phyloP scores from a whole-genome alignment of 2,329 filamentous ascomycete species.

The Nigrospora oryzae region DNA sequence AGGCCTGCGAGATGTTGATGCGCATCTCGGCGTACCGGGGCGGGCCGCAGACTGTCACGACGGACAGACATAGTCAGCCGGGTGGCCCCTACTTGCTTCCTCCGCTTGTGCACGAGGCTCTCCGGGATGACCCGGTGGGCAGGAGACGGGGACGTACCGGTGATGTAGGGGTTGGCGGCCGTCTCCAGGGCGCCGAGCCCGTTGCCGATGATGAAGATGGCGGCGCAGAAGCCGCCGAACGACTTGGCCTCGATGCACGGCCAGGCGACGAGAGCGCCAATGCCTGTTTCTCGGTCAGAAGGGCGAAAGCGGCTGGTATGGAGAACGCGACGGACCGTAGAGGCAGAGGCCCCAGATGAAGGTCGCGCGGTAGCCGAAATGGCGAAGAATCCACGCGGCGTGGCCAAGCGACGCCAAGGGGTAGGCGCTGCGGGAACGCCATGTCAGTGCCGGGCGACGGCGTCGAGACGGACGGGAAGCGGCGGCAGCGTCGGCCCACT shows the following conservation, averaged over 20 bases:
- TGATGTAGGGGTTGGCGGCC: slow-evolving; percentile 68
- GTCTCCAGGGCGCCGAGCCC: slow-evolving; percentile 70
- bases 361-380: slow-evolving; percentile 55
- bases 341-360: slow-evolving; percentile 61
- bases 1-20: slow-evolving; percentile 68
- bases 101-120: too few relatives aligned
- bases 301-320: neutral
- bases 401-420: slow-evolving; percentile 56
- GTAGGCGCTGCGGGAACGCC: slow-evolving; percentile 39
- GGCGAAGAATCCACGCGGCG: slow-evolving; percentile 58
- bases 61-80: too few relatives aligned
- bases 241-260: slow-evolving; percentile 51
- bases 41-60: slow-evolving; percentile 45
- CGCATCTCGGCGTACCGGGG: slow-evolving; percentile 62
- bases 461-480: neutral
- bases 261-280: slow-evolving; percentile 49
- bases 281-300: slow-evolving; percentile 22
- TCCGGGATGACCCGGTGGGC: neutral
- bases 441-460: slow-evolving; percentile 1
- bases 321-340: slow-evolving; percentile 36
- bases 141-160: slow-evolving; percentile 25
- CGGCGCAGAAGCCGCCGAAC: slow-evolving; percentile 66
- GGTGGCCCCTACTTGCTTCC: too few relatives aligned
- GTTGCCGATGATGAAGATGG: slow-evolving; percentile 66
- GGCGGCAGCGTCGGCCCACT: slow-evolving; percentile 6